Evolutionary conservation across 768 basidiomycete species (phyloP).

Genomic region (Pulveroboletus sp.): DNA sequence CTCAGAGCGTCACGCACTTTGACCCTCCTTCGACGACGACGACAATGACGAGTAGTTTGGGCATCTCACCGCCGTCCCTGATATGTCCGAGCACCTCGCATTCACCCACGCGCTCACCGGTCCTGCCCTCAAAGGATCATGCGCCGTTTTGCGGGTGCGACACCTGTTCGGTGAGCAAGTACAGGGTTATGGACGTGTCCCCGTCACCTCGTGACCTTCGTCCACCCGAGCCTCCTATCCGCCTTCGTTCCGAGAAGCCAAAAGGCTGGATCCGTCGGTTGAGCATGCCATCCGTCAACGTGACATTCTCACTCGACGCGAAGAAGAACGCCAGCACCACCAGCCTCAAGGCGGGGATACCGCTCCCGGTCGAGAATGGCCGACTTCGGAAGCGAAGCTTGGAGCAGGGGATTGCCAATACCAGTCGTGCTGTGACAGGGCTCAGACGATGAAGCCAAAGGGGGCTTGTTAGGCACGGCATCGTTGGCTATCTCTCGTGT

Average conservation of each 20-base stretch:
- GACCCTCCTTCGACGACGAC: conserved; percentile 15
- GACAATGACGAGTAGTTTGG: conserved; percentile 7
- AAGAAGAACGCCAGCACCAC: conserved; percentile 48
- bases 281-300: conserved; percentile 68
- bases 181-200: conserved; percentile 33
- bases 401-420: conserved; percentile 37
- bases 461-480: not conserved
- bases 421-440: conserved; percentile 51
- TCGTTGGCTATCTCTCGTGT: not conserved
- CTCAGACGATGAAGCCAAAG: conserved; percentile 32
- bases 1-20: conserved; percentile 28
- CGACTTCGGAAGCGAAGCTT: conserved; percentile 33
- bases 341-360: conserved; percentile 30
- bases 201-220: conserved; percentile 33
- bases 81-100: conserved; percentile 24
- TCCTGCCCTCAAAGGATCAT: conserved; percentile 37
- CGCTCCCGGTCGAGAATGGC: conserved; percentile 47
- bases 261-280: conserved; percentile 73
- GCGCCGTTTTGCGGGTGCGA: conserved; percentile 66
- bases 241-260: conserved; percentile 50
- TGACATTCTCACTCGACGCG: conserved; percentile 55
- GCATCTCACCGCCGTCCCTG: not conserved
- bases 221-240: conserved; percentile 40
- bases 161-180: conserved; percentile 55
- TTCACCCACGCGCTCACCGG: conserved; percentile 26